Conservation (phyloP, 306 rosid species). For the Sicyos baderoa region DNA sequence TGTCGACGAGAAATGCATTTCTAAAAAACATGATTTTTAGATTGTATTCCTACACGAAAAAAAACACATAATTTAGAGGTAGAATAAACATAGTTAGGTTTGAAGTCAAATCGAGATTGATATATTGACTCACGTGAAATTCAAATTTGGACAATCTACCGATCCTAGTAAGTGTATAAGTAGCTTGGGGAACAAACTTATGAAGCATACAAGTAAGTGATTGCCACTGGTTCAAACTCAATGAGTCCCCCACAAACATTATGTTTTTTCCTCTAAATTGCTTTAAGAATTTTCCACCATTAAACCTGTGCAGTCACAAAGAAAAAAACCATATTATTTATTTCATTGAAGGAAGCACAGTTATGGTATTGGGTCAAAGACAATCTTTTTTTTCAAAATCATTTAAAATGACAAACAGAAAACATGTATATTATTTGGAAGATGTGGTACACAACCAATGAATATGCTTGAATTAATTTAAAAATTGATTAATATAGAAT, state of each 20-base stretch:
- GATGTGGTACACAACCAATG: not conserved
- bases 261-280: constrained; percentile 27
- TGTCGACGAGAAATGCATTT: constrained; percentile 39
- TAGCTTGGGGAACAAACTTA: constrained; percentile 18
- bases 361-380: not conserved
- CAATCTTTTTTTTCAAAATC: not conserved
- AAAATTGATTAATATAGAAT: too few relatives aligned
- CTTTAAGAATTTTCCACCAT: constrained; percentile 26
- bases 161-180: constrained; percentile 18
- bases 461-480: too few relatives aligned
- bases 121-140: constrained; percentile 21
- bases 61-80: not conserved
- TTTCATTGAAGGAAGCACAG: not conserved
- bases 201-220: constrained; percentile 43
- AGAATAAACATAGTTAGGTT: too few relatives aligned
- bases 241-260: constrained; percentile 39
- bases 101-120: not conserved
- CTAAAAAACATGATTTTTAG: constrained; percentile 28
- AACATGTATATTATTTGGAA: not conserved
- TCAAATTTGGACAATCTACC: constrained; percentile 33
- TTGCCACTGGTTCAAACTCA: constrained; percentile 47
- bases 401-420: not conserved
- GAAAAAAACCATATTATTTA: too few relatives aligned
- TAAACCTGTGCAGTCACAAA: constrained; percentile 25
- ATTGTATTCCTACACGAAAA: constrained; percentile 26